Percentiles rank a stretch among this genome's conserved stretches.
Conservation (phyloP, 495 filamentous ascomycete species). For the Aspergillus ellipticus region DNA sequence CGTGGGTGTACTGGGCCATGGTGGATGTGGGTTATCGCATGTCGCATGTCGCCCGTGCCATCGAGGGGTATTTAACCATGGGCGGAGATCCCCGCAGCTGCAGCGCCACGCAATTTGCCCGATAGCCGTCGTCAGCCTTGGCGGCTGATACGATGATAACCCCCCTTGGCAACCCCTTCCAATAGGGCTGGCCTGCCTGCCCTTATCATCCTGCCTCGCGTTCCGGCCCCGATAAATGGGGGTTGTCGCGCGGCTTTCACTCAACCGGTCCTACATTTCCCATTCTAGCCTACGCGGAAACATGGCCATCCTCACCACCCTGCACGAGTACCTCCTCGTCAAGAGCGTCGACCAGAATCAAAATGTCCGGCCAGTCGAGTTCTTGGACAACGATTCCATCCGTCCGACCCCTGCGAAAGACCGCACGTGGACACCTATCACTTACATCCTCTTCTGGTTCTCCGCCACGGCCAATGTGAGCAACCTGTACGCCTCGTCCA, state of each 20-base stretch:
- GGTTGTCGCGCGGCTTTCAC: too few relatives aligned
- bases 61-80: too few relatives aligned
- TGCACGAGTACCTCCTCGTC: conserved; percentile 19
- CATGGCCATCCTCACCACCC: conserved; percentile 12
- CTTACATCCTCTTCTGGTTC: conserved; percentile 39
- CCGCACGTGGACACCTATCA: conserved; percentile 35
- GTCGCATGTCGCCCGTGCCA: too few relatives aligned
- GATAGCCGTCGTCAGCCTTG: background rate
- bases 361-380: conserved; percentile 13
- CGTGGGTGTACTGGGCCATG: conserved; percentile 24
- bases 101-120: too few relatives aligned
- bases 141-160: too few relatives aligned
- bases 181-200: background rate
- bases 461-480: conserved; percentile 39
- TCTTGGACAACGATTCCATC: conserved; percentile 37
- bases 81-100: too few relatives aligned
- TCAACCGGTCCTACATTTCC: too few relatives aligned
- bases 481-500: conserved; percentile 34
- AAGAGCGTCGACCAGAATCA: conserved; percentile 23
- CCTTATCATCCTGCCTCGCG: too few relatives aligned
- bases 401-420: conserved; percentile 30
- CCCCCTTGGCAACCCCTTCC: background rate
- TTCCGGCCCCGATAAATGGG: too few relatives aligned
- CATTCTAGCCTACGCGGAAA: too few relatives aligned
- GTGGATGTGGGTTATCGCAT: too few relatives aligned